Base-by-base conservation (phyloP, 352 stramenopile genomes). In the Phytophthora pisi region DNA sequence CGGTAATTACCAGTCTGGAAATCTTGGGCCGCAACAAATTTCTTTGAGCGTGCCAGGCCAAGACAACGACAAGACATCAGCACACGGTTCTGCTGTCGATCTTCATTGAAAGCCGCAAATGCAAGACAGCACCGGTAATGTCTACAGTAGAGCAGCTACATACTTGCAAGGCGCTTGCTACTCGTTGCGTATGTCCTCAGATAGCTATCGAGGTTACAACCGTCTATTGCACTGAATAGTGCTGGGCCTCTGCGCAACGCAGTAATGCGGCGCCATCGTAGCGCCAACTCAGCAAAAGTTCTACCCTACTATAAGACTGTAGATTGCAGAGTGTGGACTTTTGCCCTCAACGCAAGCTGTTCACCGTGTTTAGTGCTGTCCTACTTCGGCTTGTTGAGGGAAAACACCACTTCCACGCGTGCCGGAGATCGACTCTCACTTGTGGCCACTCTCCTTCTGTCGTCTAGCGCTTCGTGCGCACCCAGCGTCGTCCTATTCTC, bases 41-140 rank as follows among this genome's bases (percentile, higher is more conserved):
- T 58, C 84, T 53, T 74, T 88, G 38, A 75, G 77, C 8, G 81
- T 92, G 68, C 51, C 77, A 16, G 60, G 74, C 5, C 75, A 87
- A 30, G 78, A 89, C 51, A 72, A 89, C 7, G 74, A 81, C 9
- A 83, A 72, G 2, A 72, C 57, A 61, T 15, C 23, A 52, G 26
- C 57, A 7, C 47, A 54, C 47, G 34, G 51, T 65, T 16, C 40
- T 57, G 61, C 38, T 10, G 47, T 30, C 18, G 51, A 64, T 34
- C 23, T 51, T 23, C 53, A 60, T 28, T 53, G 40, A 58, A 64
- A 57, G 64, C 26, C 20, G 45, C 4, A 46, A 56, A 47, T 47
- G 54, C 45, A 68, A 64, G 45, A 49, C 38, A n/a, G 24, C 30
- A 69, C 45, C 4, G 38, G 40, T n/a, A 61, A 47, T 24, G 40